Percentiles rank a stretch among this genome's conserved stretches.
These are phyloP conservation scores for Athelia psychrophila DNA, from an alignment of 1,284 basidiomycete species.

Conservation along the genomic window DNA sequence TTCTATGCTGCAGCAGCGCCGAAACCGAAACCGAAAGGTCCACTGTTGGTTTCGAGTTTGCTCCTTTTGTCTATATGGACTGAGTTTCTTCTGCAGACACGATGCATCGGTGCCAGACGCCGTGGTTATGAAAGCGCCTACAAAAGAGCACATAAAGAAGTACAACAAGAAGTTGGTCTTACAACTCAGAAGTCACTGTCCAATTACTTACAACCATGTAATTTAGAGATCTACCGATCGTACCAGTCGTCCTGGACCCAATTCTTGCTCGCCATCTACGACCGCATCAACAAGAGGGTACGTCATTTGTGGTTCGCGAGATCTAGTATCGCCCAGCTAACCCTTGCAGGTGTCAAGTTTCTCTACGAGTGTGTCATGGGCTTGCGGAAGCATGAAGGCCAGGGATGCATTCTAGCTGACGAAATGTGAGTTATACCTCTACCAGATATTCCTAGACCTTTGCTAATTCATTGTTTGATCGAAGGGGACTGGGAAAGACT, in stretches of 20 bases:
- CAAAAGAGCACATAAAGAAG: constrained; percentile 60
- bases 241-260: constrained; percentile 95
- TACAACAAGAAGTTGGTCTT: constrained; percentile 69
- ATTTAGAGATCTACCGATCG: constrained; percentile 52
- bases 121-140: constrained; percentile 84
- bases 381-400: constrained; percentile 81
- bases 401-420: constrained; percentile 96
- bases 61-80: constrained; percentile 14
- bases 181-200: background rate
- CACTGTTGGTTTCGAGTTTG: constrained; percentile 44
- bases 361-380: constrained; percentile 98
- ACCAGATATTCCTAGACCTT: constrained; percentile 11
- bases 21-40: constrained; percentile 43
- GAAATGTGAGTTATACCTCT: constrained; percentile 74
- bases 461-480: constrained; percentile 3
- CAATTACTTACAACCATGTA: constrained; percentile 5
- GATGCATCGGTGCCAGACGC: constrained; percentile 77
- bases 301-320: constrained; percentile 8
- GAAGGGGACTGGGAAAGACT: constrained; percentile 93
- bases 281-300: constrained; percentile 90
- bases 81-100: constrained; percentile 45
- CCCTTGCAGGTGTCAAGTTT: constrained; percentile 69
- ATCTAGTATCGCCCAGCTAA: constrained; percentile 2
- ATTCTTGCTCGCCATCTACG: constrained; percentile 76
- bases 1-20: constrained; percentile 52